phyloP scores from a whole-genome alignment of 2,329 filamentous ascomycete genomes.

The Westerdykella ornata region DNA sequence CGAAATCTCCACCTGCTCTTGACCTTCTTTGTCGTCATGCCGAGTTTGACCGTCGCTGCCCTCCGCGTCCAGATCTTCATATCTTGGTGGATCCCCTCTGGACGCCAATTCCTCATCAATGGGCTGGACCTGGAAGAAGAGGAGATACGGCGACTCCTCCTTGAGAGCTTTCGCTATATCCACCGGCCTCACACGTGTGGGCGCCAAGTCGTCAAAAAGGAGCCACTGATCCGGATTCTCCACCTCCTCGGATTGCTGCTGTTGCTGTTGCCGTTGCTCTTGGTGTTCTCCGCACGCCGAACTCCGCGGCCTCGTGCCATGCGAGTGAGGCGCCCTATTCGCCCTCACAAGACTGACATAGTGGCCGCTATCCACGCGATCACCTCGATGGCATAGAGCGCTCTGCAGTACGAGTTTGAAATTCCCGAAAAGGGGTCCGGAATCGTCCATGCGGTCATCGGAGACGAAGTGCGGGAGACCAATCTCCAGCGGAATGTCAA shows the following conservation, averaged over 20 bases:
- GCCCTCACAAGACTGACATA: constrained; percentile 82
- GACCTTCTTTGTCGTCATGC: not conserved
- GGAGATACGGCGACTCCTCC: constrained; percentile 84
- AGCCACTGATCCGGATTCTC: constrained; percentile 59
- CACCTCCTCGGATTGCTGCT: constrained; percentile 40
- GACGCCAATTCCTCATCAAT: constrained; percentile 61
- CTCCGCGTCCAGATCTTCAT: constrained; percentile 26
- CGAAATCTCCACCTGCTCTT: not conserved
- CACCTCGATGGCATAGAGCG: constrained; percentile 84
- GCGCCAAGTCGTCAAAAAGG: constrained; percentile 80
- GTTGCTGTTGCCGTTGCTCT: too few relatives aligned
- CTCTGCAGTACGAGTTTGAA: constrained; percentile 91
- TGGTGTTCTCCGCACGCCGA: constrained; percentile 1
- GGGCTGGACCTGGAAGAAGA: constrained; percentile 92
- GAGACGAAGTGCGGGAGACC: constrained; percentile 82
- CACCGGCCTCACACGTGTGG: constrained; percentile 65
- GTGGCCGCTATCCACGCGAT: constrained; percentile 79
- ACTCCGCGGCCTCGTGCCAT: constrained; percentile 34
- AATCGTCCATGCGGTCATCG: constrained; percentile 63
- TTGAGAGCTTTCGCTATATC: constrained; percentile 71
- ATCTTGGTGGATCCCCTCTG: constrained; percentile 37
- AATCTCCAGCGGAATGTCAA: constrained; percentile 87
- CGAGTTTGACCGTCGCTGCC: constrained; percentile 20
- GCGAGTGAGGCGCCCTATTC: constrained; percentile 38
- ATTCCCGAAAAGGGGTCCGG: constrained; percentile 67